A percentile compares a stretch with the other conserved stretches of the same genome.
Conservation (phyloP, 2,329 filamentous ascomycete species). For the Pseudogymnoascus sp. region DNA sequence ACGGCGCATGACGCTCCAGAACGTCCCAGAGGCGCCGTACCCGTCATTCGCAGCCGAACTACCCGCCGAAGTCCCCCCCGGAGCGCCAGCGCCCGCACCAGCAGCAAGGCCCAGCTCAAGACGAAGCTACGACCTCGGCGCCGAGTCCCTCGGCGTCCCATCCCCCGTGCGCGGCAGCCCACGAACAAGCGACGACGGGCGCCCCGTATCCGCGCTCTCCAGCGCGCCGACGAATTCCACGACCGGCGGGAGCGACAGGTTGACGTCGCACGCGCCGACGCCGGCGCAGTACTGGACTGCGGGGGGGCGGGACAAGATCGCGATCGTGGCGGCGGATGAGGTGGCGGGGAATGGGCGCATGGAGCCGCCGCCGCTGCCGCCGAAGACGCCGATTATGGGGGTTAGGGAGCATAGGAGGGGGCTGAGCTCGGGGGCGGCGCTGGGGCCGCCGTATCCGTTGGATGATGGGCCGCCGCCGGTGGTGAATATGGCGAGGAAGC, state of each 20-base stretch:
- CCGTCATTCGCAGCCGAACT: constrained; percentile 41
- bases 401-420: constrained; percentile 19
- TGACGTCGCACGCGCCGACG: constrained; percentile 48
- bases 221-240: neutral
- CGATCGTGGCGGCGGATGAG: constrained; percentile 52
- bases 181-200: constrained; percentile 36
- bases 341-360: neutral
- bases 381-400: constrained; percentile 58
- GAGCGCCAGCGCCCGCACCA: constrained; percentile 2
- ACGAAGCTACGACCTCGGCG: constrained; percentile 26
- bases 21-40: constrained; percentile 31
- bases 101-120: constrained; percentile 12
- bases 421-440: neutral
- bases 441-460: constrained; percentile 66
- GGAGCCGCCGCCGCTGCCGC: constrained; percentile 58
- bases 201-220: constrained; percentile 11
- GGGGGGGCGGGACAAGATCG: constrained; percentile 60
- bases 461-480: constrained; percentile 72
- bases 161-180: constrained; percentile 25
- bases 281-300: constrained; percentile 49
- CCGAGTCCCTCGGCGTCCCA: constrained; percentile 23
- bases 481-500: constrained; percentile 81
- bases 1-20: constrained; percentile 15
- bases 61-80: constrained; percentile 42
- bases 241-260: constrained; percentile 31